These are phyloP conservation scores for Auriscalpium microsporum DNA, from an alignment of 768 basidiomycete species.

Conservation along the genomic window DNA sequence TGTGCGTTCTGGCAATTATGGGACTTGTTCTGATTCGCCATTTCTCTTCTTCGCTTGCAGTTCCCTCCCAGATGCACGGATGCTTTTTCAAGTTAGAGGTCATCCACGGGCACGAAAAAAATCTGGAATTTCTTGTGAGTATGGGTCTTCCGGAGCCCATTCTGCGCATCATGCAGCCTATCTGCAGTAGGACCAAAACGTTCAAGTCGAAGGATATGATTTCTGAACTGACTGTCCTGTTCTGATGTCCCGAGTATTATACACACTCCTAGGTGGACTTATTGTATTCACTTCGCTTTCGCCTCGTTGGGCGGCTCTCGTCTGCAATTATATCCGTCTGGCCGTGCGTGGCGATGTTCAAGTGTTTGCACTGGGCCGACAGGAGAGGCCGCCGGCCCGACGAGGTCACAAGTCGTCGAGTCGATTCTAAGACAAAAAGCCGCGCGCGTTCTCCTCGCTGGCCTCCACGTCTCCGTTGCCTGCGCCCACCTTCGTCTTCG, in stretches of 20 bases:
- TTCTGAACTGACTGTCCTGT: constrained; percentile 33
- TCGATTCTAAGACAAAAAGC: not conserved
- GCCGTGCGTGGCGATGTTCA: not conserved
- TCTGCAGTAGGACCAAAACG: constrained; percentile 75
- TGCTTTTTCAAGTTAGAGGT: constrained; percentile 91
- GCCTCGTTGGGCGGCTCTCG: too few species aligned
- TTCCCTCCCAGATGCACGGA: constrained; percentile 87
- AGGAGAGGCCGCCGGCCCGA: not conserved
- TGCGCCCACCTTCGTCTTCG: too few species aligned
- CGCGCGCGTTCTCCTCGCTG: not conserved
- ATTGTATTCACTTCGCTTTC: not conserved
- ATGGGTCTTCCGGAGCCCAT: constrained; percentile 91
- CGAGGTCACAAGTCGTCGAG: not conserved
- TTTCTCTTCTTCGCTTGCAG: constrained; percentile 28
- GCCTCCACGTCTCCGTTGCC: not conserved
- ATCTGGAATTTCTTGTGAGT: constrained; percentile 84
- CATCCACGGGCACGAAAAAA: constrained; percentile 90
- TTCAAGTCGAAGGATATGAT: constrained; percentile 88
- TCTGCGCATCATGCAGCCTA: constrained; percentile 89
- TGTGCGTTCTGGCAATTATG: not conserved
- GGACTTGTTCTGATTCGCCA: not conserved
- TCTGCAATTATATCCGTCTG: not conserved
- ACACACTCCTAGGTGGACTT: not conserved
- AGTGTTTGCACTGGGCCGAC: not conserved
- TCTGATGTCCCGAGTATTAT: not conserved